phyloP scores from a whole-genome alignment of 495 filamentous ascomycete species.

The Neurospora sp. region DNA sequence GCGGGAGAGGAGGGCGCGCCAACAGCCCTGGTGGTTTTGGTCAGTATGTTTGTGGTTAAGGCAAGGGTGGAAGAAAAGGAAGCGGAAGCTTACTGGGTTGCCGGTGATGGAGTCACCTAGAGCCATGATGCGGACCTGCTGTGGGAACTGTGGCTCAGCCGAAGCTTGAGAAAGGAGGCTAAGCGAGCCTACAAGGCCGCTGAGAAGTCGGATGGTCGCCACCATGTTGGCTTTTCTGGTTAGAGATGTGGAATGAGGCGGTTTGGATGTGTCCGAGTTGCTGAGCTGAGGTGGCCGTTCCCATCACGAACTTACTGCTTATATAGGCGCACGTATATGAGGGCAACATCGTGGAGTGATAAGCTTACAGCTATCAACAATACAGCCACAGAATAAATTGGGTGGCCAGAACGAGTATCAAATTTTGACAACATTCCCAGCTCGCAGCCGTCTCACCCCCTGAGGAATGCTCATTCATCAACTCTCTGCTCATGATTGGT shows the following conservation, averaged over 20 bases:
- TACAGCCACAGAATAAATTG: neutral
- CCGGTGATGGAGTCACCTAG: constrained; percentile 34
- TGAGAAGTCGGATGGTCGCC: neutral
- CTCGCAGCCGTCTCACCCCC: neutral
- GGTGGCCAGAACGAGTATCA: neutral
- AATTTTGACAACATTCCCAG: neutral
- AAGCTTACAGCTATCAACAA: neutral
- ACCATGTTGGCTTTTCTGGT: neutral
- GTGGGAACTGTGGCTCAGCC: neutral
- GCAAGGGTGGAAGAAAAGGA: neutral
- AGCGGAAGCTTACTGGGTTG: constrained; percentile 15
- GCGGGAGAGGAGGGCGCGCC: constrained; percentile 31
- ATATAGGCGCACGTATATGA: neutral
- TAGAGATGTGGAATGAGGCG: neutral
- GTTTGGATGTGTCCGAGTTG: neutral
- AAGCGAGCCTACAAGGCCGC: neutral
- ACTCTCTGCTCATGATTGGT: neutral
- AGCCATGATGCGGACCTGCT: constrained; percentile 24
- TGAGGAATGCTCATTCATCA: neutral
- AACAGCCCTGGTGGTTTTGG: constrained; percentile 23
- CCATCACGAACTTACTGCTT: neutral
- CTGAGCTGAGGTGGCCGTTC: neutral
- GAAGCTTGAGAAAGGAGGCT: neutral
- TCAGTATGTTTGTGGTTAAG: neutral
- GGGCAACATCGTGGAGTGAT: neutral